Evolutionary conservation across 257 asterid species (phyloP).

Genomic region (Asclepias syriaca): DNA sequence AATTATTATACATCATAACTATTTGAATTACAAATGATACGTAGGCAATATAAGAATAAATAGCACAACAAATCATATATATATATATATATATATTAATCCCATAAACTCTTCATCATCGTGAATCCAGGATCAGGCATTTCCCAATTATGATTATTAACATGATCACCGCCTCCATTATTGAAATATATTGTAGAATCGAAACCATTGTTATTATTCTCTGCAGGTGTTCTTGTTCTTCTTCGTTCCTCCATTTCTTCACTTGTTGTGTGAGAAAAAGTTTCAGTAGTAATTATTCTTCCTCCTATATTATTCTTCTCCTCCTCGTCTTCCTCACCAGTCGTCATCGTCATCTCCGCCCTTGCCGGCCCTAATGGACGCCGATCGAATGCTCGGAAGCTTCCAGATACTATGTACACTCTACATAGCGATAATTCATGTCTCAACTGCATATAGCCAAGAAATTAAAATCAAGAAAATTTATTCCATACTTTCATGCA

Average conservation of each 20-base stretch:
- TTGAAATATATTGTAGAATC: not conserved
- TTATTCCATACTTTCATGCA: no score
- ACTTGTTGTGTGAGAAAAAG: not conserved
- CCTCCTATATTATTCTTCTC: not conserved
- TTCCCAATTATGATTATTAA: not conserved
- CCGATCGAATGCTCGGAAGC: constrained; percentile 59
- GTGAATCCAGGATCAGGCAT: not conserved
- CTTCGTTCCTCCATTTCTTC: not conserved
- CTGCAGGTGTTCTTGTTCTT: not conserved
- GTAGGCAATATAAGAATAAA: no score
- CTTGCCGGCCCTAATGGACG: constrained; percentile 24
- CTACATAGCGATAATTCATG: constrained; percentile 70
- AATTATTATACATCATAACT: no score
- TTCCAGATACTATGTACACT: constrained; percentile 62
- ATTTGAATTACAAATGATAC: no score
- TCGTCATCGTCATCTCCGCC: not conserved
- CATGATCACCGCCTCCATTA: no score
- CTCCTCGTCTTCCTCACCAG: not conserved
- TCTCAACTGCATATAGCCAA: constrained; percentile 44
- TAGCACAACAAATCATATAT: no score
- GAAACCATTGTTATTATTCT: not conserved
- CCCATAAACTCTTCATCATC: not conserved
- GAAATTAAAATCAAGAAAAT: no score
- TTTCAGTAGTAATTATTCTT: not conserved
- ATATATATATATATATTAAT: not conserved